A percentile compares a stretch with the other conserved stretches of the same genome.
Conservation (phyloP, 768 basidiomycete species). For the Dioszegia crocea region DNA sequence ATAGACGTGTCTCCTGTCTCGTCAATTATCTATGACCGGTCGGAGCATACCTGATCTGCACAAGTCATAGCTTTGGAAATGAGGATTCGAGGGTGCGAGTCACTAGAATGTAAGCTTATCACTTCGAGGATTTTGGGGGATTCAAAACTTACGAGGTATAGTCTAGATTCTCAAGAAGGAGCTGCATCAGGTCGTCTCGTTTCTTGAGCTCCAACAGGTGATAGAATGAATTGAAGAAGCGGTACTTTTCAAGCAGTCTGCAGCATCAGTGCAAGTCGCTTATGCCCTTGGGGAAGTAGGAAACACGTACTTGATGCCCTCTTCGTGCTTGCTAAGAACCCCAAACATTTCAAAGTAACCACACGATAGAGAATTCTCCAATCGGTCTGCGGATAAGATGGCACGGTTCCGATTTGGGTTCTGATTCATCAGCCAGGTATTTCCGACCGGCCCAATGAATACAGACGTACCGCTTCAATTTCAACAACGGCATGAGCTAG, state of each 20-base stretch:
- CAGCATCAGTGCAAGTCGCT: not conserved
- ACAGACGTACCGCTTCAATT: slow-evolving; percentile 76
- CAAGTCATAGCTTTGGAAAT: slow-evolving; percentile 92
- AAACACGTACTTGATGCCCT: slow-evolving; percentile 75
- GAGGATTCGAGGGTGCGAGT: slow-evolving; percentile 89
- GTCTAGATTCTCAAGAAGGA: slow-evolving; percentile 84
- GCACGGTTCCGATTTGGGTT: slow-evolving; percentile 25
- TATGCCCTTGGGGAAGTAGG: not conserved
- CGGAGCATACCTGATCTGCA: slow-evolving; percentile 60
- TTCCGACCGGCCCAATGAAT: no score
- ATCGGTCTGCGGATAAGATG: slow-evolving; percentile 71
- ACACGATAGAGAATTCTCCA: slow-evolving; percentile 75
- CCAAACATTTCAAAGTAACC: slow-evolving; percentile 97
- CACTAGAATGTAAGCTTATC: slow-evolving; percentile 55
- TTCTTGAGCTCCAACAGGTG: slow-evolving; percentile 85
- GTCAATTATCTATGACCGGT: not conserved
- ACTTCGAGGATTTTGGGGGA: no score
- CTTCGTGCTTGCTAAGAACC: slow-evolving; percentile 75
- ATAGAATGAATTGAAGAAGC: slow-evolving; percentile 92
- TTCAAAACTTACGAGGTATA: slow-evolving; percentile 71
- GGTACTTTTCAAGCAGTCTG: slow-evolving; percentile 83
- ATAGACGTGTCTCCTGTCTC: slow-evolving; percentile 73
- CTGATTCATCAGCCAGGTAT: slow-evolving; percentile 3
- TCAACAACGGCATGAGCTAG: slow-evolving; percentile 83
- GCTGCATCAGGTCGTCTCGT: slow-evolving; percentile 86